Percentiles rank a stretch among this genome's conserved stretches.
Evolutionary conservation across 345 rosid species (phyloP).

Genomic region (Crucihimalaya himalaica): DNA sequence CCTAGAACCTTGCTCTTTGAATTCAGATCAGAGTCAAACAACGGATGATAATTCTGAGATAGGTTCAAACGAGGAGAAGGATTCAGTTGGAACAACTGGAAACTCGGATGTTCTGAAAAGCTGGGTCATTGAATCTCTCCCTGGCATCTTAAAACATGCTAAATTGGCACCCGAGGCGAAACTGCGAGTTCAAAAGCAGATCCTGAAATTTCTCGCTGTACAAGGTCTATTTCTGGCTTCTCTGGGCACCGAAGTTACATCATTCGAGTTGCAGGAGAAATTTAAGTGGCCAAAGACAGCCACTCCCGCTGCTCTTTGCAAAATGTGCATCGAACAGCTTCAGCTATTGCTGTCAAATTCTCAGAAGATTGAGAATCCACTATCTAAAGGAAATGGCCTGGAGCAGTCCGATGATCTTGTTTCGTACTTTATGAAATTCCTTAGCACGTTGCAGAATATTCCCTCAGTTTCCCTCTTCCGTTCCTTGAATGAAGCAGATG

Average conservation of each 20-base stretch:
- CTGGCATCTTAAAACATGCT: constrained; percentile 67
- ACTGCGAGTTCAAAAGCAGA: constrained; percentile 73
- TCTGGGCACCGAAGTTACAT: constrained; percentile 93
- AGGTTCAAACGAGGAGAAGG: constrained; percentile 80
- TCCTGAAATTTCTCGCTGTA: constrained; percentile 88
- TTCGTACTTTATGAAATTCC: constrained; percentile 77
- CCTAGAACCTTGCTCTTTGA: constrained; percentile 41
- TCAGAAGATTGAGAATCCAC: constrained; percentile 63
- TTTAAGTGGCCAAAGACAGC: constrained; percentile 94
- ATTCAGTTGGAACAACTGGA: constrained; percentile 53
- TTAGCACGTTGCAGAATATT: constrained; percentile 80
- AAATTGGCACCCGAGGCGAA: constrained; percentile 72
- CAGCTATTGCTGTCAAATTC: constrained; percentile 76
- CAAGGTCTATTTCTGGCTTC: constrained; percentile 93
- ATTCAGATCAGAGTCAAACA: constrained; percentile 95
- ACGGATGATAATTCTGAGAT: constrained; percentile 97
- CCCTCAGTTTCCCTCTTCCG: constrained; percentile 94
- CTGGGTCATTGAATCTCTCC: constrained; percentile 91
- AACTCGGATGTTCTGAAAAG: constrained; percentile 73
- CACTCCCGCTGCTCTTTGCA: constrained; percentile 71
- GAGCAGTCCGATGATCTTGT: constrained; percentile 79
- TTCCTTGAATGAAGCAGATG: constrained; percentile 74
- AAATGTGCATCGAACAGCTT: constrained; percentile 87
- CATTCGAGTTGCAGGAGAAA: constrained; percentile 94
- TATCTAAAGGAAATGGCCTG: constrained; percentile 44